phyloP scores from a whole-genome alignment of 805 yeast species.

The Wickerhamomyces mucosus region DNA sequence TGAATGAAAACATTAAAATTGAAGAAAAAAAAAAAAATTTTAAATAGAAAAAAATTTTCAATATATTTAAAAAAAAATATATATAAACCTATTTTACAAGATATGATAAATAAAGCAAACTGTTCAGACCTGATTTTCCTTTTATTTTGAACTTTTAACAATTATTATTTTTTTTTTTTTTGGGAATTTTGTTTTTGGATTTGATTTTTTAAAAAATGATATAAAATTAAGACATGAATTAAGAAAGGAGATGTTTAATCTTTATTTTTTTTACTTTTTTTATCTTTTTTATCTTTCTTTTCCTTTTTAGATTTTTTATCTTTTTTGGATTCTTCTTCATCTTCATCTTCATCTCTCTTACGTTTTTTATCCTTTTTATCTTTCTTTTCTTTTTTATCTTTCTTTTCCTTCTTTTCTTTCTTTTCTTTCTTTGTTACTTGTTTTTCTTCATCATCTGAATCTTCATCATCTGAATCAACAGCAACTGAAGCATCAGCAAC shows the following conservation, averaged over 20 bases:
- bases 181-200: too few relatives aligned
- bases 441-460: slow-evolving; percentile 27
- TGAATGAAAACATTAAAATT: too few relatives aligned
- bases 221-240: not conserved
- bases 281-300: not conserved
- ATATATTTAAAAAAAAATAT: too few relatives aligned
- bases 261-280: slow-evolving; percentile 1
- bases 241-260: slow-evolving; percentile 1
- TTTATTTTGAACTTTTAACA: too few relatives aligned
- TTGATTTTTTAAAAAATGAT: too few relatives aligned
- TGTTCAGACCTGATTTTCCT: too few relatives aligned
- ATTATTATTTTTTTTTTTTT: too few relatives aligned
- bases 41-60: too few relatives aligned
- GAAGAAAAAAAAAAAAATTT: too few relatives aligned
- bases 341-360: slow-evolving; percentile 25
- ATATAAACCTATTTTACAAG: too few relatives aligned
- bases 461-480: slow-evolving; percentile 28
- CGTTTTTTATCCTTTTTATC: slow-evolving; percentile 27
- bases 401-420: slow-evolving; percentile 25
- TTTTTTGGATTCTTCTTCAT: slow-evolving; percentile 13
- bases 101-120: too few relatives aligned
- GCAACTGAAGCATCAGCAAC: too few relatives aligned
- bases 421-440: slow-evolving; percentile 28
- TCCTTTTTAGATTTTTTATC: slow-evolving; percentile 12
- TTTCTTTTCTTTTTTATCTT: slow-evolving; percentile 25